Base-by-base conservation (phyloP, 177 flowering plant genomes). In the Telopea speciosissima region DNA sequence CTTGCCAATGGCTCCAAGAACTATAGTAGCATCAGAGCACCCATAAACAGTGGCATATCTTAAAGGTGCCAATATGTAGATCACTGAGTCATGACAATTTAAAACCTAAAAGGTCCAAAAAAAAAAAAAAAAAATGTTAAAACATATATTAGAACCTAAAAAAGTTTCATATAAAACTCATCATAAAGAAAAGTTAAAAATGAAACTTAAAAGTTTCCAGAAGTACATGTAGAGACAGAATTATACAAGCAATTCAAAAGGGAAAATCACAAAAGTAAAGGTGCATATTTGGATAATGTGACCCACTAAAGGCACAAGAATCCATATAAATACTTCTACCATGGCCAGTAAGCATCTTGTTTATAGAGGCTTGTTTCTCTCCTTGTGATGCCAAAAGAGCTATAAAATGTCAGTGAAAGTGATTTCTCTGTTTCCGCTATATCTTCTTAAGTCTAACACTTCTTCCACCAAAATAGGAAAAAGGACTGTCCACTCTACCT, bases 1-100 rank as follows among this genome's bases (percentile, higher is more conserved):
- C 99, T 93, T 90, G 76, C 99, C 98, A 84, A 93, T 84, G 44
- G 99, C 98, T 80, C 99, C 99, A 73, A 96, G 92, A 75, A 96
- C 85, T 69, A 96, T 83, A 61, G 99, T 96, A 24, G 99, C 84
- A 84, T 96, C 99, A 72, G 99, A 96, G 79, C 96, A 93, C 79
- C 98, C 99, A 82, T 91, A 90, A 60, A 93, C 68, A 42, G 94
- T 91, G 62, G 93, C 99, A 85, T 90, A 93, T 82, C 81, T 88
- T 77, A 96, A 79, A 59, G 99, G 99, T 45, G 96, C 93, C 76
- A 96, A 83, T 66, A 96, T 81, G 76, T 96, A 96, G 66, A 96
- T 89, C 24, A 85, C 93, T n/a, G 98, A 90, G 65, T 96, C 99
- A 68, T 95, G 98, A 76, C 99, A 91, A 77, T 95, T 95, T 52